Base-by-base conservation (phyloP, 1,284 basidiomycete species). In the Rhodotorula sp. region DNA sequence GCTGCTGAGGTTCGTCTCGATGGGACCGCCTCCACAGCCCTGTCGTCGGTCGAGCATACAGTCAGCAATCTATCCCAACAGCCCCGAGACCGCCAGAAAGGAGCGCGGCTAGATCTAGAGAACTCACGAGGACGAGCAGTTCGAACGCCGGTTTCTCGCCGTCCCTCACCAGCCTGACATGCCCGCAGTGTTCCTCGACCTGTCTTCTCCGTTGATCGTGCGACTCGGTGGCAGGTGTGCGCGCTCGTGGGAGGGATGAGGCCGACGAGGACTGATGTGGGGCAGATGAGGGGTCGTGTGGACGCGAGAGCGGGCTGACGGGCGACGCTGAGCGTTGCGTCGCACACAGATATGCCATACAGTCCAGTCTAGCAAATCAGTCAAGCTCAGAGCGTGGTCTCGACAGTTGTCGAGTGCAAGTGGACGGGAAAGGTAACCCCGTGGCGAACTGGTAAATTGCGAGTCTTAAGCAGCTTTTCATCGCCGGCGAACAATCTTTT, bases 11-110 rank as follows among this genome's bases (percentile, higher is more conserved):
- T 82, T 79, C 19, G 74, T 78, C 68, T 82, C 81, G 29, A 80
- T 62, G 1, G 81, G 81, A 20, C 81, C 81, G 2, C 81, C 81
- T n/a, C 81, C 81, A 6, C 79, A 80, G 22, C 81, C 81, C 55
- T 81, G 76, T 22, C 6, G 9, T 24, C 7, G 8, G 2, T n/a
- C n/a, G 9, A 11, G 20, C 8, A 27, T 4, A 27, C 10, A 10
- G 19, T 44, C 2, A 24, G n/a, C 36, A 2, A 2, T 13, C 20
- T 4, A 1, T 13, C 1, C 9, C 2, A 24, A 22, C 10, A 15
- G 11, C 20, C 30, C 10, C 10, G 17, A 2, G 2, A n/a, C 39
- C 17, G 13, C 20, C 30, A 24, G 13, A n/a, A 49, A 24, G 17
- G n/a, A 22, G 22, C 5, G 47, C 47, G 47, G 47, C 47, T 22